Evolutionary conservation across 2,329 filamentous ascomycete species (phyloP).

Genomic region (Chaetomium strumarium): DNA sequence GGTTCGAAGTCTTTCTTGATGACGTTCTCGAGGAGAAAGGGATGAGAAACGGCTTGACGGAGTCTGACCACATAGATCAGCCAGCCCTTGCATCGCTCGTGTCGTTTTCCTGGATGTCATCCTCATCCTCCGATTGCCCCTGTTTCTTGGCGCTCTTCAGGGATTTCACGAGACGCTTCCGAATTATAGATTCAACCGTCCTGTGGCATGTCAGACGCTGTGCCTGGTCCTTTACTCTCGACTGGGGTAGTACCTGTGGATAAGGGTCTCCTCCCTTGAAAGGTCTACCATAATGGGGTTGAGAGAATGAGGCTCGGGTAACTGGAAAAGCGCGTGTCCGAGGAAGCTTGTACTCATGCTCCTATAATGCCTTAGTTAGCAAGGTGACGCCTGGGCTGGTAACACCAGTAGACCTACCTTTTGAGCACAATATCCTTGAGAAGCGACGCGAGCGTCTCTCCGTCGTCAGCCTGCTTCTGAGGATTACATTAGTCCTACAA

Average conservation of each 20-base stretch:
- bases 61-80: conserved; percentile 11
- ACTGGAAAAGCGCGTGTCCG: conserved; percentile 7
- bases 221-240: not conserved
- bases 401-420: not conserved
- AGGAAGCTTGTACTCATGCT: conserved; percentile 3
- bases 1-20: conserved; percentile 7
- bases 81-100: not conserved
- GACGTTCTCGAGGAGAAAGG: conserved; percentile 14
- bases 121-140: not conserved
- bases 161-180: not conserved
- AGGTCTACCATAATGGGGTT: not conserved
- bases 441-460: conserved; percentile 9
- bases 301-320: conserved; percentile 3
- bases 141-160: not conserved
- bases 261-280: conserved; percentile 7
- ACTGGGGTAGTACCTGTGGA: conserved; percentile 24
- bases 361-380: not conserved
- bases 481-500: no score
- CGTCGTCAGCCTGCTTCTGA: not conserved
- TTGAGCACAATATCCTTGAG: conserved; percentile 15
- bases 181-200: not conserved
- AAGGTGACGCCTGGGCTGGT: not conserved
- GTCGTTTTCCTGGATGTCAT: not conserved
- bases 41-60: conserved; percentile 15
- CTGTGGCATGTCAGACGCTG: not conserved